Base-by-base conservation (phyloP, 148 eudicot species). In the Cornus florida region DNA sequence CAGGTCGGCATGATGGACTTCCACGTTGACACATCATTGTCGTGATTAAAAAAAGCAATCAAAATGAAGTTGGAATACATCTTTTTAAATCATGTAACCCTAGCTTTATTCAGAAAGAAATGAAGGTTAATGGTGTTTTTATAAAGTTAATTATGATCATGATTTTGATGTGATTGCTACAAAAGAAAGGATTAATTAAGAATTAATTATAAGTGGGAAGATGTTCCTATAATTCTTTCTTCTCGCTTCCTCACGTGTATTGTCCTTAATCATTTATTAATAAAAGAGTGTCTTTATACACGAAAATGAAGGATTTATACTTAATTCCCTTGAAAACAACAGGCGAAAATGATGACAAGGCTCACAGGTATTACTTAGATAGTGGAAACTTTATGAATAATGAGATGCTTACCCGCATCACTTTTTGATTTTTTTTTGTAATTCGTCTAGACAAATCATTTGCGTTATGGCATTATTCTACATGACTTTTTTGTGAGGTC, bases 1-100 rank as follows among this genome's bases (percentile, higher is more conserved):
- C 85, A 83, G 31, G 81, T 83, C 85, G 77, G 72, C 65, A 78
- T 82, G 74, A 74, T 74, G 71, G 71, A 69, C 7, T 67, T 80
- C 81, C 81, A 81, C 81, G 67, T 73, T 53, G 43, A 20, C 22
- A 10, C 80, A 77, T 76, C 76, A 33, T 35, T 39, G 12, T 74
- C 10, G n/a, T 68, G 24, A 71, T 68, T 64, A 20, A 59, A 77
- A 65, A 16, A 39, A 13, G 16, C 4, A 10, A 17, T 72, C 13
- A 43, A 41, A 62, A 77, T 66, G 77, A 72, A 65, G 77, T 65
- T 50, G 41, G 75, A 70, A 81, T 20, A 43, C 46, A 7, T 59
- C 50, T 20, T 76, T 81, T 31, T 80, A 75, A 80, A 75, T 62
- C 78, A 39, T 41, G 13, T 41, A 32, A 50, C 19, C 70, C 16